Evolutionary conservation across 139 green algal genomes (phyloP), one percentile per base, ranked within the genome.

Genomic region (Chlorella sorokiniana): DNA sequence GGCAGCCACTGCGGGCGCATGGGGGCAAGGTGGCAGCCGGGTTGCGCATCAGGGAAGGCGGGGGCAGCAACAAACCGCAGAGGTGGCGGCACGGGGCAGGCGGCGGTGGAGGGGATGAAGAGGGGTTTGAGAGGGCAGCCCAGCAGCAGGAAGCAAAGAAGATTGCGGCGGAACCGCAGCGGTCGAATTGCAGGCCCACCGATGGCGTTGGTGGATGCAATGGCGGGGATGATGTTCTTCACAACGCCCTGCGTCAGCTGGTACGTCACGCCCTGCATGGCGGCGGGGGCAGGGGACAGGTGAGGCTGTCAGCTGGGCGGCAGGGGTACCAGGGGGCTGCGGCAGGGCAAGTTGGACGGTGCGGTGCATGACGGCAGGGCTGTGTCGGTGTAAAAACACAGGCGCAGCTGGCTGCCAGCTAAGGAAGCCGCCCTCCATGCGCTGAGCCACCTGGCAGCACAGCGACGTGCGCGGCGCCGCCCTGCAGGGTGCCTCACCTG

Each of bases 201-300:
- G 78, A 99, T 98, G 68, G 97, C 97, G 81, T 99, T 99, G 29
- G 97, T 98, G 64, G 95, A 99, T 1, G 97, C 94, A 51, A 99
- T 99, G 75, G 97, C 97, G 1, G 97, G 97, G 68, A 99, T 98
- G 92, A 99, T 99, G 88, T 99, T 99, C 86, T 99, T 99, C 14
- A 98, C 94, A 33, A 99, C 97, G 5, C 97, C 97, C 81, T 96
- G 78, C 0, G 93, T 97, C 76, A 96, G 84, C 88, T 97, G 93
- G 83, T 88, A 94, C 0, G 93, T 97, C 67, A 98, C 90, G 1
- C 94, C 94, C 90, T 96, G 89, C 78, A 84, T 3, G 25, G 20
- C 37, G 45, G 61, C 4, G 59, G 25, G 9, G 4, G 59, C 25
- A 9, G 59, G 29, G 29, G 27, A 37, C 9, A 27, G 7, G 62